Conservation (phyloP, 306 rosid genomes). For the Dalbergia cochinchinensis region DNA sequence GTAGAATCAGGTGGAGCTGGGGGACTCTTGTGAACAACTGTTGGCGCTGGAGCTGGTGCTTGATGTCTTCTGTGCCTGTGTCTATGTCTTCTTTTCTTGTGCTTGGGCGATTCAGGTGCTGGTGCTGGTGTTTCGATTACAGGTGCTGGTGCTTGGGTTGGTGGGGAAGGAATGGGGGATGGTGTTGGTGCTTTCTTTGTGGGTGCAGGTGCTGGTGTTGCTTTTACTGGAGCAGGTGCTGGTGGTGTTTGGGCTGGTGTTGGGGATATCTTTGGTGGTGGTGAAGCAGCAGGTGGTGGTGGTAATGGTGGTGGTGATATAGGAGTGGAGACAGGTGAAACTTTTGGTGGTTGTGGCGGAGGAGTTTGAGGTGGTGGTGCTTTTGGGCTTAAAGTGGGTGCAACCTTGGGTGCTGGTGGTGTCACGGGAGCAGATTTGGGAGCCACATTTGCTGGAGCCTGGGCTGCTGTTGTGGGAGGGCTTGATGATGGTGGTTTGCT, state of each 20-base stretch:
- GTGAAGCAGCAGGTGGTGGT: constrained; percentile 54
- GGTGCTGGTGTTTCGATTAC: constrained; percentile 49
- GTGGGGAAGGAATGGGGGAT: constrained; percentile 62
- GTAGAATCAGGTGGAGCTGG: constrained; percentile 85
- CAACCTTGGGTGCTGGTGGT: constrained; percentile 64
- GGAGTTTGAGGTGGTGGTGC: constrained; percentile 63
- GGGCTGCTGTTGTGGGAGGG: constrained; percentile 48
- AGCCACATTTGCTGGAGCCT: constrained; percentile 57
- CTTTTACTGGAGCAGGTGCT: constrained; percentile 65
- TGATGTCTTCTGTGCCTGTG: constrained; percentile 73
- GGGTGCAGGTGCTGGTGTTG: constrained; percentile 67
- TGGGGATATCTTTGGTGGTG: constrained; percentile 72
- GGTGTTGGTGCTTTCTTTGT: constrained; percentile 63
- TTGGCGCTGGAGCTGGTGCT: constrained; percentile 81
- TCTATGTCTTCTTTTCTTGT: constrained; percentile 65
- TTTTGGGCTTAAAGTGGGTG: constrained; percentile 63
- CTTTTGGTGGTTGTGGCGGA: constrained; percentile 66
- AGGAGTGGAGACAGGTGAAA: constrained; percentile 65
- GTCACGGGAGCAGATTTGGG: constrained; percentile 61
- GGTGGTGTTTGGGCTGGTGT: constrained; percentile 70
- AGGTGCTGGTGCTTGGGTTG: constrained; percentile 64
- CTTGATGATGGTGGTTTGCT: constrained; percentile 52
- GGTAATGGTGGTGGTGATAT: constrained; percentile 59
- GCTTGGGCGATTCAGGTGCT: constrained; percentile 64
- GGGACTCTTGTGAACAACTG: constrained; percentile 65